Percentiles rank a stretch among this genome's conserved stretches.
Conservation (phyloP, 257 asterid genomes). For the Catharanthus roseus region DNA sequence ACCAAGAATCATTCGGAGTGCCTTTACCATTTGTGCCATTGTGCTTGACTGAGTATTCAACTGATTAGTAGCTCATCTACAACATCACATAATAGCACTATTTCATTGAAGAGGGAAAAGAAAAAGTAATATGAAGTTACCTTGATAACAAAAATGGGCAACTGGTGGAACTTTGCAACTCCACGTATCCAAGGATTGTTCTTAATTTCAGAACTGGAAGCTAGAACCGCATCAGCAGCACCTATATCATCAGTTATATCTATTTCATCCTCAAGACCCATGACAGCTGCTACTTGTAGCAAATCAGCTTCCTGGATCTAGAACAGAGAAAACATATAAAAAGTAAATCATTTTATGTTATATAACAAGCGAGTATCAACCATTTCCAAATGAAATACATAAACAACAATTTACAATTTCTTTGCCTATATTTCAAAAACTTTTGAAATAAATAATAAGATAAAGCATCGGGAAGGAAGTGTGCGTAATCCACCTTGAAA, state of each 20-base stretch:
- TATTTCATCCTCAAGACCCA: constrained; percentile 85
- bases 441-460: background rate
- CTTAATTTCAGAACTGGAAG: constrained; percentile 68
- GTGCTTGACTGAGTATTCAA: constrained; percentile 59
- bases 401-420: background rate
- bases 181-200: constrained; percentile 93
- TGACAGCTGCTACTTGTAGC: constrained; percentile 76
- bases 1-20: constrained; percentile 79
- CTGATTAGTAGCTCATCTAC: background rate
- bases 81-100: no score
- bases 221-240: constrained; percentile 78
- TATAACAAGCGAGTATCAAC: background rate
- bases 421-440: background rate
- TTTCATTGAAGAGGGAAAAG: background rate
- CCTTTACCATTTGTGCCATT: constrained; percentile 96
- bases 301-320: constrained; percentile 93
- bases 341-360: background rate
- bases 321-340: constrained; percentile 12
- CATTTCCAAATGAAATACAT: background rate
- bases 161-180: constrained; percentile 78
- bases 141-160: constrained; percentile 84
- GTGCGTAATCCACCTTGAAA: constrained; percentile 47
- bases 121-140: constrained; percentile 31
- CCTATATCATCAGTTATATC: constrained; percentile 74
- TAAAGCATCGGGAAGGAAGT: constrained; percentile 15